Evolutionary conservation across 352 stramenopile genomes (phyloP).

Genomic region (Pythium periplocum): DNA sequence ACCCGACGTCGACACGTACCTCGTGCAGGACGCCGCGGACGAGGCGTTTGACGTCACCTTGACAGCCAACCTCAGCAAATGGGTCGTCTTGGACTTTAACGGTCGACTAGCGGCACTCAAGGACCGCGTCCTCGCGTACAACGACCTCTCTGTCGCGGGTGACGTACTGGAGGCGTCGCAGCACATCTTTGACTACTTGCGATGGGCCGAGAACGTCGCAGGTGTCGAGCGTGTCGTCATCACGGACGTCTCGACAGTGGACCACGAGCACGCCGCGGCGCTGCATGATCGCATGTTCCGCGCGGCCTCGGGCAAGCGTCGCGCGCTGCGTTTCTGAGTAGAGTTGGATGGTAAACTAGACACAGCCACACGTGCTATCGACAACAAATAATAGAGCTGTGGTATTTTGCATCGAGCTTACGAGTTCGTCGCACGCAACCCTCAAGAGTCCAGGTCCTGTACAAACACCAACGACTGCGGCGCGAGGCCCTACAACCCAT

Average conservation of each 20-base stretch:
- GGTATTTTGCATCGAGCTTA: background rate
- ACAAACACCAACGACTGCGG: constrained; percentile 77
- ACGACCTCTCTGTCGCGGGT: constrained; percentile 69
- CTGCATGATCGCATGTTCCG: constrained; percentile 83
- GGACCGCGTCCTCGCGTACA: constrained; percentile 51
- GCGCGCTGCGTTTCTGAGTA: constrained; percentile 35
- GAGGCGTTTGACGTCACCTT: constrained; percentile 30
- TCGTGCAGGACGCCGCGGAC: constrained; percentile 45
- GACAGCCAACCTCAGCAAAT: constrained; percentile 32
- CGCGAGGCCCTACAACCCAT: constrained; percentile 41
- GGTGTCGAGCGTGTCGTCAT: constrained; percentile 69
- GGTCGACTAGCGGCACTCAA: constrained; percentile 43
- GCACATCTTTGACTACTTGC: constrained; percentile 79
- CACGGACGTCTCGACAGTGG: constrained; percentile 38
- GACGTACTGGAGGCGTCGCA: constrained; percentile 68
- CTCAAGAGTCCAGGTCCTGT: constrained; percentile 78
- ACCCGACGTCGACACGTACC: constrained; percentile 90
- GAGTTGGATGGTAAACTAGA: background rate
- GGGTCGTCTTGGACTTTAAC: constrained; percentile 83
- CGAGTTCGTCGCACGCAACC: background rate
- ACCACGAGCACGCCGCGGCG: constrained; percentile 69
- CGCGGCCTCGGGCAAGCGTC: constrained; percentile 68
- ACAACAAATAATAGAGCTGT: background rate
- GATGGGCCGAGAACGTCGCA: constrained; percentile 75
- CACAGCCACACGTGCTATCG: background rate